Base-by-base conservation (phyloP, 352 stramenopile genomes). In the Phytopythium sindhum region DNA sequence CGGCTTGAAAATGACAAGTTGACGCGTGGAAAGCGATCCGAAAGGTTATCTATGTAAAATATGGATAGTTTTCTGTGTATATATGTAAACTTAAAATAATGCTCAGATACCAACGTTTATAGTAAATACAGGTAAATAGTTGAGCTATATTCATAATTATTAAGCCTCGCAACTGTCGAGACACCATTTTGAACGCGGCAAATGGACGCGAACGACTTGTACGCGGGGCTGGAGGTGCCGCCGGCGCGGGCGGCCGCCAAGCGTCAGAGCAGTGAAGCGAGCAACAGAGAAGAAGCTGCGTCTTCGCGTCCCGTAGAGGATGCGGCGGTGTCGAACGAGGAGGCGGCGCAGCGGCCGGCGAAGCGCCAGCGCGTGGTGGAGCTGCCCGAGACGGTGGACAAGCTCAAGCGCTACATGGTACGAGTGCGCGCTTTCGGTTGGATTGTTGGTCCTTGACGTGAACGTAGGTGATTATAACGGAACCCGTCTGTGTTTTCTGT, bases 331-430 rank as follows among this genome's bases (percentile, higher is more conserved):
- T 57, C 59, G 60, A 41, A 63, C 57, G 57, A 65, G 45, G 61
- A 74, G 31, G 24, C 14, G n/a, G 47, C 14, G 37, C 24, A 52
- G 51, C 17, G 37, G 11, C 26, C 21, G 45, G 41, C 44, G 6
- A 55, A 60, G 29, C 33, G 37, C 45, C 74, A 63, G 53, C 62
- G 65, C 5, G 47, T 65, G 35, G 57, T 85, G 26, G 77, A 88
- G 24, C 29, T 90, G 14, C 26, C 61, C 2, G 63, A 69, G 21
- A 84, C 73, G 5, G 59, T 93, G 29, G 68, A 56, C 10, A 88
- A 86, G 61, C 69, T 93, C 35, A 75, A 88, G 63, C 70, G 74
- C 28, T 86, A 91, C 69, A 88, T 93, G 81, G 81, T 88, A 60
- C 8, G 66, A 9, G 54, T 26, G 31, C 31, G 31, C 31, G 31